Evolutionary conservation across 2,329 filamentous ascomycete genomes (phyloP), one percentile per base, ranked within the genome.

Genomic region (Claviceps sorghi): DNA sequence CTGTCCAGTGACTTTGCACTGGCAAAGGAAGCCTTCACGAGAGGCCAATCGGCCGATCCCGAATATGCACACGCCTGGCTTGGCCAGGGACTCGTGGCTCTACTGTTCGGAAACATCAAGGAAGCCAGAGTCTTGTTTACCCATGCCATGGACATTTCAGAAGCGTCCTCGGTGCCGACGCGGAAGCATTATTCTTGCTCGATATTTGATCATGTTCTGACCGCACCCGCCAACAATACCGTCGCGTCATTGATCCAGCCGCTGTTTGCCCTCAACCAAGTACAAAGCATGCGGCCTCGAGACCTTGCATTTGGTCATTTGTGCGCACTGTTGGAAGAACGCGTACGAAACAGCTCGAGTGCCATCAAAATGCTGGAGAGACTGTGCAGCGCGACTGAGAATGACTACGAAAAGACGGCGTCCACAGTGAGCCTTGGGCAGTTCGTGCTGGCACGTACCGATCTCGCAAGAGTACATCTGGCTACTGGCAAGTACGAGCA

Each of bases 21-120:
- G n/a, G 89, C 93, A 6, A 94, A 95, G 60, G 82, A 90, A 58
- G 84, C 88, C 0, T 97, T 96, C 65, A 89, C 88, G 2, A 79
- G 88, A 56, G 88, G 90, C 3, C 93, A 98, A 65, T 95, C 90
- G 1, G 87, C 86, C 4, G 94, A 98, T 64, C 93, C 94, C 0
- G 91, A 96, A 58, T 95, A 91, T 62, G 83, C 89, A 0, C 82
- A 91, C 61, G 91, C 90, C 17, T 98, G 93, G 94, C 72, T 97
- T 8, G 93, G 93, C 1, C 91, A 97, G 67, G 91, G 88, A 0
- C 76, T 95, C 29, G 77, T 97, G 50, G 89, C 93, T 4, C 74
- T 90, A 17, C 71, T 91, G 30, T 78, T 80, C 49, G 89, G 87
- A 1, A 84, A 95, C 56, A 60, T 71, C 0, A 81, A 79, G 55